These are phyloP conservation scores for Termitomyces bulborhizus DNA, from an alignment of 768 basidiomycete genomes.

Conservation along the genomic window DNA sequence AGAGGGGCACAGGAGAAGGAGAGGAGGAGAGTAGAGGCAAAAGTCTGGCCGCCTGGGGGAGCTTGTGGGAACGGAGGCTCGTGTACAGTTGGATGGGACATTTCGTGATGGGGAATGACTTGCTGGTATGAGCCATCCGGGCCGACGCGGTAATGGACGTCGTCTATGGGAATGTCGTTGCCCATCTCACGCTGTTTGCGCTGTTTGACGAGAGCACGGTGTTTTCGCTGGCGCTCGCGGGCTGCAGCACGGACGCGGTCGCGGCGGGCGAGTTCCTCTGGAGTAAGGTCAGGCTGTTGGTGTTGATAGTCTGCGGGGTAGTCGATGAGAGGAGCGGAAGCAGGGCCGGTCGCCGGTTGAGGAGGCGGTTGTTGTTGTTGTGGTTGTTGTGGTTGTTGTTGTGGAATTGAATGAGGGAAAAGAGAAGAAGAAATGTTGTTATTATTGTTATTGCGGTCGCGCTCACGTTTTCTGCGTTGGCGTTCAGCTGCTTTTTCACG, in stretches of 20 bases:
- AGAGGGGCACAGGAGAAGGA: constrained; percentile 71
- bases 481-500: constrained; percentile 85
- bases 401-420: constrained; percentile 11
- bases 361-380: not conserved
- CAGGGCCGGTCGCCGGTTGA: constrained; percentile 19
- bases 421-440: constrained; percentile 7
- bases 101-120: constrained; percentile 34
- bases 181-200: constrained; percentile 80
- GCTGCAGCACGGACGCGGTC: constrained; percentile 74
- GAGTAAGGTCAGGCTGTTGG: constrained; percentile 32
- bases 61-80: constrained; percentile 64
- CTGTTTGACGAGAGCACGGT: constrained; percentile 72
- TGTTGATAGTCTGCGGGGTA: constrained; percentile 6
- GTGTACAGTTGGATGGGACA: no score
- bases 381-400: constrained; percentile 23
- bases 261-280: constrained; percentile 60
- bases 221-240: constrained; percentile 77
- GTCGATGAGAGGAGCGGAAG: constrained; percentile 7
- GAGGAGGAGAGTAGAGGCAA: constrained; percentile 71
- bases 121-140: constrained; percentile 40
- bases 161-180: constrained; percentile 65
- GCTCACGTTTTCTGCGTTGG: constrained; percentile 78
- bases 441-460: constrained; percentile 38
- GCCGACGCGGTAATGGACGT: constrained; percentile 57
- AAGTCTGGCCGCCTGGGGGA: constrained; percentile 63